Conservation (phyloP, 2,329 filamentous ascomycete species). For the Nemania sp. region DNA sequence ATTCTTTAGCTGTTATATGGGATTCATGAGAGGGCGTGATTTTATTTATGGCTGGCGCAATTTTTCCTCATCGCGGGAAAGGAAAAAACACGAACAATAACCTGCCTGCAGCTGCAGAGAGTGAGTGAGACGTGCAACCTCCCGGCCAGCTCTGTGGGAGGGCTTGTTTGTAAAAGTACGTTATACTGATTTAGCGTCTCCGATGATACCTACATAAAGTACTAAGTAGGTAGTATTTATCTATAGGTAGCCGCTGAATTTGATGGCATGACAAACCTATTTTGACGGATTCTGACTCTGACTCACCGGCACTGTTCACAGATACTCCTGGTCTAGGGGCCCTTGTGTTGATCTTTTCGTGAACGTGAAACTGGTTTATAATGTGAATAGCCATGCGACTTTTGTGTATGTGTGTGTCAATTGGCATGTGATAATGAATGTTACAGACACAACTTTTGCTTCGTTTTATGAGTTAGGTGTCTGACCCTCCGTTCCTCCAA, state of each 20-base stretch:
- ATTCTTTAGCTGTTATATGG: neutral
- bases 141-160: neutral
- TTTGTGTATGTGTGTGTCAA: neutral
- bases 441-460: no score
- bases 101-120: neutral
- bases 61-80: neutral
- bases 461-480: no score
- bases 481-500: no score
- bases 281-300: no score
- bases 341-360: neutral
- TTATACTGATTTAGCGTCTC: conserved; percentile 2
- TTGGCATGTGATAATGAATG: no score
- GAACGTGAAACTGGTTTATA: neutral
- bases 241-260: conserved; percentile 5
- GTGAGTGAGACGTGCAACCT: neutral
- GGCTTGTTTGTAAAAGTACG: conserved; percentile 12
- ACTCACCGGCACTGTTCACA: no score
- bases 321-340: neutral
- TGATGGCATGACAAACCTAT: neutral
- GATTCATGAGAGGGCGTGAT: neutral
- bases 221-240: no score
- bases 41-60: neutral
- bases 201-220: no score
- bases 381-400: no score
- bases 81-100: no score